Percentiles rank a stretch among this genome's conserved stretches.
Evolutionary conservation across 129 eudicot species (phyloP).

Genomic region (Pulicaria dysenterica): DNA sequence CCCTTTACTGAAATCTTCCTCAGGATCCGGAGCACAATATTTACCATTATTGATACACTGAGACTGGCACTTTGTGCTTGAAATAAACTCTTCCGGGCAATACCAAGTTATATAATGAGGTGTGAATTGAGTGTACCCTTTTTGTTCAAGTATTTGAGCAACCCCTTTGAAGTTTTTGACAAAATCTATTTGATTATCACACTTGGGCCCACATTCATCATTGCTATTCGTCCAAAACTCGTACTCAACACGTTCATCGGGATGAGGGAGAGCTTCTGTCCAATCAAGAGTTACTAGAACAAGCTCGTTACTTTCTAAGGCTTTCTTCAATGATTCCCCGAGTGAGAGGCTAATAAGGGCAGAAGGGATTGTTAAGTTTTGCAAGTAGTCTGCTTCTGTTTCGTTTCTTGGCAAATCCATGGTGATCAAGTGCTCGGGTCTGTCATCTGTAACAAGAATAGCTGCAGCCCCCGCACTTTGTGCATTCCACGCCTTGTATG

Average conservation of each 20-base stretch:
- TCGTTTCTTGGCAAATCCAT: slow-evolving; percentile 82
- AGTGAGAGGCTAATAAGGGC: slow-evolving; percentile 62
- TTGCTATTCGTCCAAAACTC: slow-evolving; percentile 90
- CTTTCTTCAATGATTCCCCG: slow-evolving; percentile 60
- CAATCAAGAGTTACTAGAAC: slow-evolving; percentile 69
- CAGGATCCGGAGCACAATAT: slow-evolving; percentile 92
- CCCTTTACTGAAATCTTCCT: slow-evolving; percentile 73
- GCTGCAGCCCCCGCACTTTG: slow-evolving; percentile 86
- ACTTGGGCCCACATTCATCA: slow-evolving; percentile 85
- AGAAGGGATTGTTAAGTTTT: slow-evolving; percentile 74
- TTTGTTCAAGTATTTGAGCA: slow-evolving; percentile 68
- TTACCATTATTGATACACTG: slow-evolving; percentile 87
- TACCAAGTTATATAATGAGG: slow-evolving; percentile 91
- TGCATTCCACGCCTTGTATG: slow-evolving; percentile 87
- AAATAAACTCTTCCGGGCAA: slow-evolving; percentile 69
- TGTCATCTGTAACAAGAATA: slow-evolving; percentile 71
- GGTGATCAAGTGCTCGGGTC: slow-evolving; percentile 63
- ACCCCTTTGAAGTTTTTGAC: slow-evolving; percentile 64
- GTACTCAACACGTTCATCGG: slow-evolving; percentile 79
- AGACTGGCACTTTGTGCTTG: slow-evolving; percentile 66
- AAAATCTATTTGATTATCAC: slow-evolving; percentile 64
- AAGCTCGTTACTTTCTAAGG: slow-evolving; percentile 48
- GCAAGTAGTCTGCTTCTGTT: slow-evolving; percentile 45
- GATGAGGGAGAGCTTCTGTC: slow-evolving; percentile 86
- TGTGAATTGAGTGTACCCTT: slow-evolving; percentile 72